Evolutionary conservation across 192 early-diverging fungal species (phyloP), one percentile per base, ranked within the genome.

Genomic region (Linnemannia schmuckeri): DNA sequence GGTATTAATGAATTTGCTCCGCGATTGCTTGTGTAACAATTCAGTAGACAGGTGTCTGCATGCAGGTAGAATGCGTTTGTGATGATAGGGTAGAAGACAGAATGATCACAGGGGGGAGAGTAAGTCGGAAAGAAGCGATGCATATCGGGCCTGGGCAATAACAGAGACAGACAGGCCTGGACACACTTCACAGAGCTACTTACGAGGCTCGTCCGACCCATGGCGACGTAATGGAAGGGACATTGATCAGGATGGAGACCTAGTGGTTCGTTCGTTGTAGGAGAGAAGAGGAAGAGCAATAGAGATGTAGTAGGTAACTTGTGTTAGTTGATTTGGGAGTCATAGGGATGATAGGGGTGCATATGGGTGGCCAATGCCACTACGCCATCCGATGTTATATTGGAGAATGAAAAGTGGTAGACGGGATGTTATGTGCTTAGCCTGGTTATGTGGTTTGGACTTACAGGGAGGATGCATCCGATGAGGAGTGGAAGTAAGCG

Each of bases 181-280:
- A 44, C 18, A 42, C 41, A 27, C 6, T 3, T 35, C 49, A 13
- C 38, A 20, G n/a, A 35, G 57, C 18, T 42, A 61, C 84, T 76
- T 86, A 81, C 84, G 33, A 40, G 17, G 33, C 17, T 72, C 41
- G 37, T 10, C 61, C 84, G 18, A 86, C 77, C 84, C 84, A 86
- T 40, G 78, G 69, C 40, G 84, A 86, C 40, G 84, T 74, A 24
- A 86, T 72, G 5, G 84, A 86, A 40, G 84, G 79, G 1, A 86
- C 84, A 44, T 80, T 86, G 40, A 86, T 76, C 35, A 86, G 42
- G 44, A 86, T 86, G n/a, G 84, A 86, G 30, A 86, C 66, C 84
- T 81, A 27, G 5, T 22, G 4, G 49, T 52, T 22, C 5, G 49
- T 22, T 52, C 3, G 18, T 20, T 17, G 17, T 49, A 4, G 15